Conservation (phyloP, 1,139 yeast genomes). For the Barnettozyma hawaiiensis region DNA sequence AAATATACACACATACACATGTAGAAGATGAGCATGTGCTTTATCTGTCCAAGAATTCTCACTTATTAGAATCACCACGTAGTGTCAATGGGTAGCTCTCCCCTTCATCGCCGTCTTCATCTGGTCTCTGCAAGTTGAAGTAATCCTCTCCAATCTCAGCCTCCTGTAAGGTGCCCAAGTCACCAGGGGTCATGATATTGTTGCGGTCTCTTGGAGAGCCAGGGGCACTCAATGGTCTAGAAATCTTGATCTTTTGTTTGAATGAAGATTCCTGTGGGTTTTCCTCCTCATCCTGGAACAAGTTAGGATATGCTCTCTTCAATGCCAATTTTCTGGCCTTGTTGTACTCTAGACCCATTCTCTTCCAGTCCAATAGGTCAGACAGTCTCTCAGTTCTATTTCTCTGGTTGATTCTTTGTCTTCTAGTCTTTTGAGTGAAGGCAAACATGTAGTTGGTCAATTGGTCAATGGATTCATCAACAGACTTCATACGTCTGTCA, state of each 20-base stretch:
- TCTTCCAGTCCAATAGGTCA: conserved; percentile 92
- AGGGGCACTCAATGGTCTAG: conserved; percentile 91
- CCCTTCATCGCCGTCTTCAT: conserved; percentile 31
- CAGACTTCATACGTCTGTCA: conserved; percentile 88
- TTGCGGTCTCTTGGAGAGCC: conserved; percentile 80
- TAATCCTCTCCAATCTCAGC: conserved; percentile 81
- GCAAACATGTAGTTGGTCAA: conserved; percentile 86
- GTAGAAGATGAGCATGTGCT: neutral
- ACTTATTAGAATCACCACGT: conserved; percentile 32
- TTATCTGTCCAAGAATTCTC: neutral
- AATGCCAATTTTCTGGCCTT: conserved; percentile 91
- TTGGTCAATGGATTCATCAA: conserved; percentile 92
- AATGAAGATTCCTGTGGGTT: conserved; percentile 27
- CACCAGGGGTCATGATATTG: conserved; percentile 93
- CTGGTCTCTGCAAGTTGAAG: conserved; percentile 66
- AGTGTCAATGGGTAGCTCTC: conserved; percentile 33
- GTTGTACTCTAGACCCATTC: conserved; percentile 95
- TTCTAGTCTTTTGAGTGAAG: conserved; percentile 80
- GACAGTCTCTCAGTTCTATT: conserved; percentile 93
- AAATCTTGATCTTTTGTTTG: conserved; percentile 53
- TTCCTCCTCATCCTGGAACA: conserved; percentile 51
- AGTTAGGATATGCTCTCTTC: conserved; percentile 89
- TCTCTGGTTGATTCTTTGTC: conserved; percentile 97
- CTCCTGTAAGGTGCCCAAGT: conserved; percentile 93
- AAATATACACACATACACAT: neutral